Evolutionary conservation across 2,329 filamentous ascomycete genomes (phyloP), one percentile per base, ranked within the genome.

Genomic region (Aspergillus phoenicis): DNA sequence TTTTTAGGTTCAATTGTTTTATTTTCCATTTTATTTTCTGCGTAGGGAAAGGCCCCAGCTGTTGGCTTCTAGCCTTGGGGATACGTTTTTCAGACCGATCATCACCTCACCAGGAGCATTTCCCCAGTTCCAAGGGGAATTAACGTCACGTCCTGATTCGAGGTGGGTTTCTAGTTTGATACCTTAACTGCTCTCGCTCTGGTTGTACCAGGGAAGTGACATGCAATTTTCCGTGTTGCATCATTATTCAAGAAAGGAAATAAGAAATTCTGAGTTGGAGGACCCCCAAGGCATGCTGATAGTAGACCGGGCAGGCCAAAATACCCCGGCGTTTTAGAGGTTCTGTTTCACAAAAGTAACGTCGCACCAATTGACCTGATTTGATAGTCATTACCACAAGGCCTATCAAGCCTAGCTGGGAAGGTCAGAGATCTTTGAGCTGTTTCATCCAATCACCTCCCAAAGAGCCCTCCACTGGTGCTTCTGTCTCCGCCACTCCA

Each of bases 321-420:
- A 63, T 64, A 58, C 57, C 68, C 67, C 64, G 68, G 70, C 66
- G 62, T 68, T 70, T 72, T 66, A 68, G 68, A 73, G 66, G 58
- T 64, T 62, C 68, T 66, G 74, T 76, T 71, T 68, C 73, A 77
- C 75, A 71, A 69, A 59, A 66, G 74, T 75, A 76, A 76, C 75
- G 74, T 76, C 71, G 69, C 71, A 77, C 72, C 58, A 63, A 57
- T 52, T 65, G 62, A 65, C 64, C 70, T 70, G 68, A 66, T 68
- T 66, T 70, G 67, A 70, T 74, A 66, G 64, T 60, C 38, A 61
- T 66, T 66, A 70, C 64, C 64, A 65, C 59, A 59, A 71, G 63
- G 64, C 43, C 59, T 60, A 68, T 57, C 62, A 64, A 55, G 60
- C 65, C 56, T 59, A 58, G 52, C 62, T 63, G 60, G 58, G 62